Evolutionary conservation across 1,284 basidiomycete species (phyloP).

Genomic region (Trichosporon asahii): DNA sequence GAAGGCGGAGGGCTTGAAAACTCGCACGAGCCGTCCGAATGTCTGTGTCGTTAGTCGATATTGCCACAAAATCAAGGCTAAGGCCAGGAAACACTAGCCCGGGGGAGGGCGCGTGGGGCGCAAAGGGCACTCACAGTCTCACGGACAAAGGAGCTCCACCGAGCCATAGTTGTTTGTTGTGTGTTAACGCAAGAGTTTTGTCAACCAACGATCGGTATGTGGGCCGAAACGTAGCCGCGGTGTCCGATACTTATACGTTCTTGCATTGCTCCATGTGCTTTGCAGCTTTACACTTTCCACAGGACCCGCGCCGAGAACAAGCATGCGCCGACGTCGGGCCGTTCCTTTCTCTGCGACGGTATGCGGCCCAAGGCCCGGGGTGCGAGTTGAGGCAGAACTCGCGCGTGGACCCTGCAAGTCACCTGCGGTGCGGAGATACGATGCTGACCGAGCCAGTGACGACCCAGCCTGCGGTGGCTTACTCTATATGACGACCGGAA

Average conservation of each 20-base stretch:
- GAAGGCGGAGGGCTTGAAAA: conserved; percentile 17
- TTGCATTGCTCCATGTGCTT: not conserved
- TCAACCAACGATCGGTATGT: not conserved
- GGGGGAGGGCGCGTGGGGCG: too few species aligned
- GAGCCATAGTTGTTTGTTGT: not conserved
- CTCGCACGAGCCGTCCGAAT: conserved; percentile 1
- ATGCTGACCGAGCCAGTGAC: not conserved
- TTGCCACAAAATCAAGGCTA: too few species aligned
- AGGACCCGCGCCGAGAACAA: not conserved
- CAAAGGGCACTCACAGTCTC: not conserved
- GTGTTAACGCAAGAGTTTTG: not conserved
- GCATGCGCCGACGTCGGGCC: not conserved
- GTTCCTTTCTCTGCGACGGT: not conserved
- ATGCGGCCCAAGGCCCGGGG: not conserved
- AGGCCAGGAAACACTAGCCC: not conserved
- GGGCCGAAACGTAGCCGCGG: too few species aligned
- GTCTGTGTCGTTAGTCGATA: not conserved
- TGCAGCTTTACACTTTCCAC: too few species aligned
- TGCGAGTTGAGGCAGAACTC: not conserved
- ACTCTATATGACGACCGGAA: not conserved
- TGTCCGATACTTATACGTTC: not conserved
- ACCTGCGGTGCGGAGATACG: not conserved
- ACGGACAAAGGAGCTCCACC: conserved; percentile 3
- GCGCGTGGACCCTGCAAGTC: not conserved
- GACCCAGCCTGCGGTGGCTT: not conserved